Conservation (phyloP, 768 basidiomycete genomes). For the Boletus rubescentipes region DNA sequence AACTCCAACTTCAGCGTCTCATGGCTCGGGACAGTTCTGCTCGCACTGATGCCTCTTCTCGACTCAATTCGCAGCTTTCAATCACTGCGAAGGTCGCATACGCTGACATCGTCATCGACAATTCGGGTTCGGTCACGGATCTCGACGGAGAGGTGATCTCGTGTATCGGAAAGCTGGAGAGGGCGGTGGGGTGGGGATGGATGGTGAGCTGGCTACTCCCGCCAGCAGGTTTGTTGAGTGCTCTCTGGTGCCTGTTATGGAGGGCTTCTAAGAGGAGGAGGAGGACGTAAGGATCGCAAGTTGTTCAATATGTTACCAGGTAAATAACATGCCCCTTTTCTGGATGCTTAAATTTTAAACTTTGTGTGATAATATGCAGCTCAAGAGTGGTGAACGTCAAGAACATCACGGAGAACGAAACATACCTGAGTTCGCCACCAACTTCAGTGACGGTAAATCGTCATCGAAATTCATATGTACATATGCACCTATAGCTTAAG, state of each 20-base stretch:
- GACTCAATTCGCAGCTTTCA: constrained; percentile 79
- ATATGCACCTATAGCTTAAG: too few species aligned
- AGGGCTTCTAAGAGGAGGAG: constrained; percentile 27
- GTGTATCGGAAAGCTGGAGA: constrained; percentile 45
- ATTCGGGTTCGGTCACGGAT: constrained; percentile 74
- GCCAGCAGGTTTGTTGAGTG: constrained; percentile 51
- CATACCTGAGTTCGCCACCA: too few species aligned
- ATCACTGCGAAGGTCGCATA: constrained; percentile 78
- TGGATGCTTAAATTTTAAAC: not conserved
- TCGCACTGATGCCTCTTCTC: constrained; percentile 63
- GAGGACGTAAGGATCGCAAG: not conserved
- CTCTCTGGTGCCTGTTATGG: constrained; percentile 39
- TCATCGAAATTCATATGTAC: too few species aligned
- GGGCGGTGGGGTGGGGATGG: constrained; percentile 57
- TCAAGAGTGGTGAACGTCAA: too few species aligned
- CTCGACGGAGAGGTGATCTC: constrained; percentile 47
- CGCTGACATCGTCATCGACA: constrained; percentile 86
- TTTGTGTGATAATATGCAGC: too few species aligned
- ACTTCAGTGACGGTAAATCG: too few species aligned
- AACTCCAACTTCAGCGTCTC: constrained; percentile 82
- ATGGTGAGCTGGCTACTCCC: constrained; percentile 61
- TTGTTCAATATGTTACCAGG: not conserved
- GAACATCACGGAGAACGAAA: too few species aligned
- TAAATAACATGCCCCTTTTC: not conserved
- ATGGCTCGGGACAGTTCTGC: constrained; percentile 71